These are phyloP conservation scores for Tetracladium setigerum DNA, from an alignment of 495 filamentous ascomycete species.

Conservation along the genomic window DNA sequence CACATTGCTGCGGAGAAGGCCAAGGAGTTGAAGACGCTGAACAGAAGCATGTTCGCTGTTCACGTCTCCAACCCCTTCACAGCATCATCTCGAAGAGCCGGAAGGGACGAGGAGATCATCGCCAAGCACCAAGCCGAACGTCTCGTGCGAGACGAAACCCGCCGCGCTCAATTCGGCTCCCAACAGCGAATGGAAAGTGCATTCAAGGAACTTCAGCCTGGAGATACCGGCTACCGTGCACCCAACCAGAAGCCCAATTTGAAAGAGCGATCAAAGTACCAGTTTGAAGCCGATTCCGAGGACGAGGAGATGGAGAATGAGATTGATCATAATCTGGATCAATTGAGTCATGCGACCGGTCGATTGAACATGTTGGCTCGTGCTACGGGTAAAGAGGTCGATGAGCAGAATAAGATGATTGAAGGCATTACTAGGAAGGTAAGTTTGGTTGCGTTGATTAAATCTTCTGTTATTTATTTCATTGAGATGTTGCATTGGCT, in stretches of 20 bases:
- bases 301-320: slow-evolving; percentile 71
- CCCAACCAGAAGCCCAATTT: slow-evolving; percentile 39
- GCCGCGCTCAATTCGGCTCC: slow-evolving; percentile 52
- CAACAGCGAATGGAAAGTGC: slow-evolving; percentile 53
- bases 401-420: slow-evolving; percentile 66
- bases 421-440: slow-evolving; percentile 47
- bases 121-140: slow-evolving; percentile 59
- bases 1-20: slow-evolving; percentile 68
- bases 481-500: slow-evolving; percentile 22
- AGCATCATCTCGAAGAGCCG: slow-evolving; percentile 42
- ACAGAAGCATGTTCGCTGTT: slow-evolving; percentile 77
- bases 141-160: slow-evolving; percentile 57
- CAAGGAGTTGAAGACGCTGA: slow-evolving; percentile 65
- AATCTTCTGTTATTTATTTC: background rate
- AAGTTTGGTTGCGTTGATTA: slow-evolving; percentile 23
- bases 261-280: slow-evolving; percentile 65
- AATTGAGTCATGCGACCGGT: slow-evolving; percentile 49
- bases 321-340: slow-evolving; percentile 59
- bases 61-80: slow-evolving; percentile 72
- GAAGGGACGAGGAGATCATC: slow-evolving; percentile 53
- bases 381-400: slow-evolving; percentile 65
- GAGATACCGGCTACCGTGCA: slow-evolving; percentile 14
- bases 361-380: slow-evolving; percentile 59
- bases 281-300: slow-evolving; percentile 70
- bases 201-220: slow-evolving; percentile 40